phyloP scores from a whole-genome alignment of 768 basidiomycete species.

The Boletus edulis region DNA sequence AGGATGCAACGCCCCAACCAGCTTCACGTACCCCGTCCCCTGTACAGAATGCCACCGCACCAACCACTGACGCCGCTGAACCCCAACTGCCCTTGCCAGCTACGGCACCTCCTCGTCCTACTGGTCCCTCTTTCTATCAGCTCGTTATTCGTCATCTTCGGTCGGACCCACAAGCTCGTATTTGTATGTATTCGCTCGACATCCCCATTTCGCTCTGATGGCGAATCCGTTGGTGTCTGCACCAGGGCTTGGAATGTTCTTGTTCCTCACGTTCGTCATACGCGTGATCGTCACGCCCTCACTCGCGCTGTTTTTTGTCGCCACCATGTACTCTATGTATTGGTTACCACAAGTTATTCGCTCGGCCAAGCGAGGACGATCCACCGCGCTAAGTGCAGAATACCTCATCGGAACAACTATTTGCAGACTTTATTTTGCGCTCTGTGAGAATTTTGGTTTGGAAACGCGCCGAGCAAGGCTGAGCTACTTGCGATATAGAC shows the following conservation, averaged over 20 bases:
- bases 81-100: constrained; percentile 21
- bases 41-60: background rate
- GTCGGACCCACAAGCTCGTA: constrained; percentile 66
- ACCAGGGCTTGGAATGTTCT: constrained; percentile 63
- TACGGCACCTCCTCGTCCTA: constrained; percentile 13
- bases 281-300: constrained; percentile 69
- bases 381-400: constrained; percentile 62
- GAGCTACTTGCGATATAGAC: constrained; percentile 44
- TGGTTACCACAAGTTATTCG: constrained; percentile 87
- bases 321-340: constrained; percentile 68
- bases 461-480: background rate
- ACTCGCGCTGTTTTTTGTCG: constrained; percentile 64
- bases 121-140: constrained; percentile 35
- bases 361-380: constrained; percentile 66
- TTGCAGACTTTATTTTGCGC: constrained; percentile 63
- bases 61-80: constrained; percentile 8
- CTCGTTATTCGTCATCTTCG: constrained; percentile 59
- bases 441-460: constrained; percentile 55
- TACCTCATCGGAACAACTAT: constrained; percentile 78
- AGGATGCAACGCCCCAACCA: constrained; percentile 45
- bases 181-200: constrained; percentile 48
- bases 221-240: constrained; percentile 1
- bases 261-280: constrained; percentile 71
- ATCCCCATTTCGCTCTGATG: background rate
- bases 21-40: constrained; percentile 15